Conservation (phyloP, 2,329 filamentous ascomycete genomes). For the Ophiostoma perfectum region DNA sequence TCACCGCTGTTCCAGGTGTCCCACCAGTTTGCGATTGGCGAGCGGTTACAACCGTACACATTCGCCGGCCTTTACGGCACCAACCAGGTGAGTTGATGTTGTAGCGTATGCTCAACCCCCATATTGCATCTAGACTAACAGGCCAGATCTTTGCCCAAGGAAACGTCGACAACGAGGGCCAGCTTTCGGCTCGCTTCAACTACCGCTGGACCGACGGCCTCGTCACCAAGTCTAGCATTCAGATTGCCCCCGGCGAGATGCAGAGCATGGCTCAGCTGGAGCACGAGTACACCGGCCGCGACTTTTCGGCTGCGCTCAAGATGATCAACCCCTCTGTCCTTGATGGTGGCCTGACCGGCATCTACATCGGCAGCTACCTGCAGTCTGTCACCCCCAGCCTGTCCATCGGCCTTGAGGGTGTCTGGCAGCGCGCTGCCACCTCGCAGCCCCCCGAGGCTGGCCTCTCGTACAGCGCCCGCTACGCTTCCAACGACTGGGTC, state of each 20-base stretch:
- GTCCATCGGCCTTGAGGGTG: slow-evolving; percentile 80
- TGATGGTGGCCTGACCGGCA: slow-evolving; percentile 88
- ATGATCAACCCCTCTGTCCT: slow-evolving; percentile 91
- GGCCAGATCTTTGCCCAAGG: slow-evolving; percentile 87
- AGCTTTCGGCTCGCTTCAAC: slow-evolving; percentile 84
- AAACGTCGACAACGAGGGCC: slow-evolving; percentile 87
- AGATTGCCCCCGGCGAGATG: slow-evolving; percentile 69
- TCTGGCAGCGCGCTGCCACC: slow-evolving; percentile 85
- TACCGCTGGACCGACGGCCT: slow-evolving; percentile 73
- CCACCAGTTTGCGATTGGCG: slow-evolving; percentile 92
- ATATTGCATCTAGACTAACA: neutral
- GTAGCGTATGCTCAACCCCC: neutral
- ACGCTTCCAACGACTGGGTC: slow-evolving; percentile 89
- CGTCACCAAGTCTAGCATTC: slow-evolving; percentile 80
- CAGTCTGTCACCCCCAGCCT: slow-evolving; percentile 86
- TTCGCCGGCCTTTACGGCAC: slow-evolving; percentile 93
- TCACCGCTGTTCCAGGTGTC: slow-evolving; percentile 94
- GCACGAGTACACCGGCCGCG: slow-evolving; percentile 87
- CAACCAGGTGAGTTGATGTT: slow-evolving; percentile 61
- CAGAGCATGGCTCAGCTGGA: slow-evolving; percentile 91
- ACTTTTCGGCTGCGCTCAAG: slow-evolving; percentile 92
- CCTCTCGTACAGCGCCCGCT: slow-evolving; percentile 83
- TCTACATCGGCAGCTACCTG: slow-evolving; percentile 92
- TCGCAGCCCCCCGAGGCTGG: slow-evolving; percentile 85
- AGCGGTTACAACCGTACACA: slow-evolving; percentile 87